Evolutionary conservation across 148 eudicot species (phyloP).

Genomic region (Camellia lanceoleosa): DNA sequence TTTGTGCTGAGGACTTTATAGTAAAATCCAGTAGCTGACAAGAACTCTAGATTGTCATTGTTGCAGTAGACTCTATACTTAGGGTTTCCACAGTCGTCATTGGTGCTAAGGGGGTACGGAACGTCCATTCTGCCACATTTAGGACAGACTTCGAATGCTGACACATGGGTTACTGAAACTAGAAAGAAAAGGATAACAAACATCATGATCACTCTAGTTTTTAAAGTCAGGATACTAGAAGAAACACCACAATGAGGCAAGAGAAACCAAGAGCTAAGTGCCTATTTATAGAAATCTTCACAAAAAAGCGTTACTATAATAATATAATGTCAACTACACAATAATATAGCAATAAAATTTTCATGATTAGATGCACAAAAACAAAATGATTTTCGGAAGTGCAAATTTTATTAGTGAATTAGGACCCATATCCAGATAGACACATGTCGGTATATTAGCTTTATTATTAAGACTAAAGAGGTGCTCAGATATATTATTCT

Average conservation of each 20-base stretch:
- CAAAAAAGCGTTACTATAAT: neutral
- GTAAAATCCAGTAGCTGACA: conserved; percentile 22
- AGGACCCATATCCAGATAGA: neutral
- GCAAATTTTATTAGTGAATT: neutral
- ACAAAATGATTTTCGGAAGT: neutral
- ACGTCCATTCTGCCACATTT: conserved; percentile 27
- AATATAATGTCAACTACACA: neutral
- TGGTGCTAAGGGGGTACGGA: conserved; percentile 34
- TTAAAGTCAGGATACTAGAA: neutral
- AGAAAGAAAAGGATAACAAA: neutral
- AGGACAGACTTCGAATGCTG: conserved; percentile 16
- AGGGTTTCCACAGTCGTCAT: conserved; percentile 27
- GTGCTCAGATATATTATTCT: neutral
- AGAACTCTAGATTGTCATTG: conserved; percentile 22
- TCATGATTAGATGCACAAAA: neutral
- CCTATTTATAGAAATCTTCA: conserved; percentile 12
- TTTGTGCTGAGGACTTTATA: conserved; percentile 27
- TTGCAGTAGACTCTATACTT: conserved; percentile 29
- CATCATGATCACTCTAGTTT: conserved; percentile 3
- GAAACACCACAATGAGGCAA: neutral
- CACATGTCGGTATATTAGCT: neutral
- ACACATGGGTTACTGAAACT: neutral
- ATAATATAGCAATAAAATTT: neutral
- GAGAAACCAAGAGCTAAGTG: neutral
- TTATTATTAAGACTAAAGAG: neutral